Evolutionary conservation across 2,329 filamentous ascomycete species (phyloP).

Genomic region (Eutypella sp.): DNA sequence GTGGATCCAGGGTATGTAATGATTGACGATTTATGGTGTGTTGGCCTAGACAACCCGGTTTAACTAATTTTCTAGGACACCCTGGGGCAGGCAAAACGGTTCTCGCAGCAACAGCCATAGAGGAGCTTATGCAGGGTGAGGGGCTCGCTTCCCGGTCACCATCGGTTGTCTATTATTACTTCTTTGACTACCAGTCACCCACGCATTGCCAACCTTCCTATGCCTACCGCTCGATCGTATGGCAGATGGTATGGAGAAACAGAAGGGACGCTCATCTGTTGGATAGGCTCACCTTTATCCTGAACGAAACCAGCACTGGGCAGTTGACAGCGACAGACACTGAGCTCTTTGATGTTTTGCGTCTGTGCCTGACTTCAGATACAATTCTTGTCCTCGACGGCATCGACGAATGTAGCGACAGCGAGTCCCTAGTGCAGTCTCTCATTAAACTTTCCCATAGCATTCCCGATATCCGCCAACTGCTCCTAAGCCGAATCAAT

Average conservation of each 20-base stretch:
- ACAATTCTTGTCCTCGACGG: slow-evolving; percentile 1
- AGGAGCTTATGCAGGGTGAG: background rate
- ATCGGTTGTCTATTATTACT: slow-evolving; percentile 1
- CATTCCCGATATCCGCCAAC: background rate
- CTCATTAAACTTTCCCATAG: background rate
- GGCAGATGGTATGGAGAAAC: background rate
- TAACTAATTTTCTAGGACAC: background rate
- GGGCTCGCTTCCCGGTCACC: background rate
- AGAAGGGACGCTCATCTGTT: background rate
- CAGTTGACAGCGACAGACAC: background rate
- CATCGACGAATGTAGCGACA: slow-evolving; percentile 2
- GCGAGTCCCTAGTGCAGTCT: background rate
- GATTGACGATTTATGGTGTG: background rate
- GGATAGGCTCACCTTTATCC: background rate
- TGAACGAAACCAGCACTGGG: background rate
- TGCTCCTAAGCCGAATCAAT: slow-evolving; percentile 1
- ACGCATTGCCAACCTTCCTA: background rate
- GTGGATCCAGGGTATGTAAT: background rate
- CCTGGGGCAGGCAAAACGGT: slow-evolving; percentile 3
- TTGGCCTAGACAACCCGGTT: background rate
- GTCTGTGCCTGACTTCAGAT: background rate
- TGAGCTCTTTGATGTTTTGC: background rate
- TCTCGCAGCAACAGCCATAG: slow-evolving; percentile 1
- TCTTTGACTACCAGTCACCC: background rate
- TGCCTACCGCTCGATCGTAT: background rate